Base-by-base conservation (phyloP, 2,329 filamentous ascomycete species). In the Ascochyta rabiei region DNA sequence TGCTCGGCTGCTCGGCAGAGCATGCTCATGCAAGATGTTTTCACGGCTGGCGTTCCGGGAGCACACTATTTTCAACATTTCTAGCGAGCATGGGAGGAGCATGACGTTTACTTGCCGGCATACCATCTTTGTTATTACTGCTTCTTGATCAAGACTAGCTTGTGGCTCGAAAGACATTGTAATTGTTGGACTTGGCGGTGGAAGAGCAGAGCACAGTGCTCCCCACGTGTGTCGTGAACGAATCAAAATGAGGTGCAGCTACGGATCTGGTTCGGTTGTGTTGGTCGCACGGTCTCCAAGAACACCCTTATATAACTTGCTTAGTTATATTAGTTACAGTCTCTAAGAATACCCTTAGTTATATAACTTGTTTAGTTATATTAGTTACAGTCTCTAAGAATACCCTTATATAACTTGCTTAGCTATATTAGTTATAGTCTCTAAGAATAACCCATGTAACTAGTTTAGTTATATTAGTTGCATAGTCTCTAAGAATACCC, bases 81-180 rank as follows among this genome's bases (percentile, higher is more conserved):
- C 68, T 72, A 74, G 71, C 71, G 72, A 73, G 72, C 72, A 75
- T 75, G 64, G 69, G 66, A 60, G 70, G 71, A 72, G 70, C 69
- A 63, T 62, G 69, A 52, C 54, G 68, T 69, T 64, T 60, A 63
- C 55, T 62, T 63, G 64, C 66, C 59, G 62, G 66, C 70, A 72
- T 72, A 68, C 63, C 70, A 72, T 59, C 56, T 64, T 64, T 61
- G 60, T 62, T 61, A 53, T 47, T 59, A 60, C 52, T 24, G 46
- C 52, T 50, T 38, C 52, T 46, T 46, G 46, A 33, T 37, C 41
- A 47, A 46, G 46, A 50, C 46, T 42, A 41, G 52, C 35, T 50
- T 46, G 52, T 55, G 46, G 46, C 40, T 56, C 41, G 49, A 55
- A 51, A 58, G 57, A 64, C 57, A 60, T 60, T 62, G 60, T 67